Conservation (phyloP, 1,284 basidiomycete genomes). For the Violaceomyces palustris region DNA sequence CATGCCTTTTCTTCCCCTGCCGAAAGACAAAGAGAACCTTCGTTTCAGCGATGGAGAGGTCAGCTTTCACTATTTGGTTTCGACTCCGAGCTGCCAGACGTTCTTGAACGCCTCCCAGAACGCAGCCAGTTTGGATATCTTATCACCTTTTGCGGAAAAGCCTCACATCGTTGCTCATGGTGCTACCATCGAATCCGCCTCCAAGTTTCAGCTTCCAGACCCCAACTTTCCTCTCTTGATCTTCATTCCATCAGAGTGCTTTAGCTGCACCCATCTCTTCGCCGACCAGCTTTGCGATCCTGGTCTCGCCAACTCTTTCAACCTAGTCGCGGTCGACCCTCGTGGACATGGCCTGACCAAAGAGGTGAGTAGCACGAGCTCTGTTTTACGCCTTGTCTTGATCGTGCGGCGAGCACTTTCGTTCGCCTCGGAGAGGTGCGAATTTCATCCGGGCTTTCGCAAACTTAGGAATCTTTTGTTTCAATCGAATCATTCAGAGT, state of each 20-base stretch:
- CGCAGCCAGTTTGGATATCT: too few relatives aligned
- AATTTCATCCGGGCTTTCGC: too few relatives aligned
- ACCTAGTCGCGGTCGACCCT: constrained; percentile 10
- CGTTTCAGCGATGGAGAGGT: constrained; percentile 2
- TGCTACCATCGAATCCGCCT: neutral
- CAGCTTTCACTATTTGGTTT: constrained; percentile 10
- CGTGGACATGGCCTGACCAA: constrained; percentile 7
- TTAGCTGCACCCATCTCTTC: constrained; percentile 10
- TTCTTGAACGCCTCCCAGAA: constrained; percentile 2
- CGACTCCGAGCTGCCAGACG: constrained; percentile 2
- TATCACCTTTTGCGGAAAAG: too few relatives aligned
- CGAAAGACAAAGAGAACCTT: neutral
- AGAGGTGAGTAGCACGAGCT: too few relatives aligned
- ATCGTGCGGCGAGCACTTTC: too few relatives aligned
- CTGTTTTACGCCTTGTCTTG: too few relatives aligned
- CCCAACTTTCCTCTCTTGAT: constrained; percentile 5
- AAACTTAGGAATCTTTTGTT: too few relatives aligned
- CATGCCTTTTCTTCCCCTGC: constrained; percentile 12
- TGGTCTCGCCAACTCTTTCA: constrained; percentile 1
- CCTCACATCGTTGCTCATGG: too few relatives aligned
- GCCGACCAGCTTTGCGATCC: constrained; percentile 5
- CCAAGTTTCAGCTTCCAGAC: constrained; percentile 1
- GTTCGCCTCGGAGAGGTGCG: too few relatives aligned
- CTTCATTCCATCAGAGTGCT: constrained; percentile 11
- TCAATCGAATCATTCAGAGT: too few relatives aligned